Percentiles rank a stretch among this genome's conserved stretches.
These are phyloP conservation scores for Mycocentrospora acerina DNA, from an alignment of 2,329 filamentous ascomycete species.

Conservation along the genomic window DNA sequence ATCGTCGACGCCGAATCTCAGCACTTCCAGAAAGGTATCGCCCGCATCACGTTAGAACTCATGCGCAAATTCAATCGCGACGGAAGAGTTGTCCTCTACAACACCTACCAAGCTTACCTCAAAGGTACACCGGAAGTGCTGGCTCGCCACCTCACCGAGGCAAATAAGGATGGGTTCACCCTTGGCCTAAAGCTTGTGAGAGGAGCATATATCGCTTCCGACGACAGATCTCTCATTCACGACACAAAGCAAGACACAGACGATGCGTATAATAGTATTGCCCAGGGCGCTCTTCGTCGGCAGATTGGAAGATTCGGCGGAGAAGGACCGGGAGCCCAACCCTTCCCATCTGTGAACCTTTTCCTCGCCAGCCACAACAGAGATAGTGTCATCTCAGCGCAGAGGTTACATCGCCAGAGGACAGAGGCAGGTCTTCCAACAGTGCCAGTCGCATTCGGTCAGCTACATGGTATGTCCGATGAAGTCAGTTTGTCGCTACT, in stretches of 20 bases:
- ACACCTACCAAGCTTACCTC: conserved; percentile 61
- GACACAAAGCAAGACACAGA: conserved; percentile 59
- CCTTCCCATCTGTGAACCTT: conserved; percentile 53
- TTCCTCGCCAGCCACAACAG: conserved; percentile 84
- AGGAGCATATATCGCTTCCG: conserved; percentile 58
- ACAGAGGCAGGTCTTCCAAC: conserved; percentile 43
- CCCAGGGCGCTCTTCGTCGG: conserved; percentile 52
- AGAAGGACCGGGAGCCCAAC: conserved; percentile 10
- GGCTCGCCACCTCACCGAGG: conserved; percentile 48
- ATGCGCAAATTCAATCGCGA: conserved; percentile 55
- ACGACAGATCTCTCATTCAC: conserved; percentile 54
- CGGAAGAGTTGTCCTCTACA: conserved; percentile 64
- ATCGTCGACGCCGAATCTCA: conserved; percentile 53
- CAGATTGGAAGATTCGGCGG: conserved; percentile 26
- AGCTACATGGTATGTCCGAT: conserved; percentile 95
- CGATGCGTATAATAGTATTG: conserved; percentile 67
- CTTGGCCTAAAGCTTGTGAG: conserved; percentile 60
- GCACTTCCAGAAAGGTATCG: conserved; percentile 45
- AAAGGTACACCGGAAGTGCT: conserved; percentile 50
- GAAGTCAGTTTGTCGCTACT: conserved; percentile 67
- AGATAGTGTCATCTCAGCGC: conserved; percentile 62
- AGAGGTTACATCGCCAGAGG: conserved; percentile 48
- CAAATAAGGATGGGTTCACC: conserved; percentile 52
- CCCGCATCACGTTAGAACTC: conserved; percentile 58
- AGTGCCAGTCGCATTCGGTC: conserved; percentile 65